These are phyloP conservation scores for Aspergillus nanangensis DNA, from an alignment of 495 filamentous ascomycete genomes.

Conservation along the genomic window DNA sequence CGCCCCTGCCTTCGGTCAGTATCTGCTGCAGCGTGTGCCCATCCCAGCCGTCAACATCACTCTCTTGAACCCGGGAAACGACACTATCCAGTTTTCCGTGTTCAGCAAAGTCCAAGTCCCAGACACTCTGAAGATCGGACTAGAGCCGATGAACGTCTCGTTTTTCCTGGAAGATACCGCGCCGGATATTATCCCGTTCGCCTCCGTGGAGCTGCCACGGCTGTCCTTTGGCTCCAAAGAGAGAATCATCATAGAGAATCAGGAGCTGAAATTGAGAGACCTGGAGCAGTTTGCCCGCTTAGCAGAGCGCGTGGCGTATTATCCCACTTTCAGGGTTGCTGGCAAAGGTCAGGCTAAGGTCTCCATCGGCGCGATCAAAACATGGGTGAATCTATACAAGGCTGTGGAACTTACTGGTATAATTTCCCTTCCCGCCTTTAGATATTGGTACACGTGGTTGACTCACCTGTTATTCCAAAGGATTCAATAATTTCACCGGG, in stretches of 20 bases:
- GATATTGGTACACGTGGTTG: too few relatives aligned
- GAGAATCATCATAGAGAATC: background rate
- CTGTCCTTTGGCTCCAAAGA: background rate
- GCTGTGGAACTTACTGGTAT: slow-evolving; percentile 1
- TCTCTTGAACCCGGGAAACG: slow-evolving; percentile 5
- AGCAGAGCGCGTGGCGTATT: slow-evolving; percentile 2
- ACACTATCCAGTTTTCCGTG: slow-evolving; percentile 6
- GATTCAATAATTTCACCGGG: slow-evolving; percentile 4
- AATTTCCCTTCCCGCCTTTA: too few relatives aligned
- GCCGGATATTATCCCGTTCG: slow-evolving; percentile 1
- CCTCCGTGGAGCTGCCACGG: background rate
- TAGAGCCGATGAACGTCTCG: slow-evolving; percentile 3
- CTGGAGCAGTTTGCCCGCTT: slow-evolving; percentile 2
- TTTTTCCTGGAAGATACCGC: slow-evolving; percentile 1
- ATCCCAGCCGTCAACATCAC: slow-evolving; percentile 1
- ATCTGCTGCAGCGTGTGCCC: slow-evolving; percentile 4
- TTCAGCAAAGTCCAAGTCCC: slow-evolving; percentile 5
- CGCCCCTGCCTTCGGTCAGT: slow-evolving; percentile 5
- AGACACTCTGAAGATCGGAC: background rate
- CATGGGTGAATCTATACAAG: slow-evolving; percentile 1
- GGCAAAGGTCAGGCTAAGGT: background rate
- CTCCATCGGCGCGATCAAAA: background rate
- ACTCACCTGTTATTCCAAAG: too few relatives aligned
- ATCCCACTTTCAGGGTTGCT: background rate
- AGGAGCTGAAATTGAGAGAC: background rate